Evolutionary conservation across 2,329 filamentous ascomycete genomes (phyloP).

Genomic region (Clathrospora elynae): DNA sequence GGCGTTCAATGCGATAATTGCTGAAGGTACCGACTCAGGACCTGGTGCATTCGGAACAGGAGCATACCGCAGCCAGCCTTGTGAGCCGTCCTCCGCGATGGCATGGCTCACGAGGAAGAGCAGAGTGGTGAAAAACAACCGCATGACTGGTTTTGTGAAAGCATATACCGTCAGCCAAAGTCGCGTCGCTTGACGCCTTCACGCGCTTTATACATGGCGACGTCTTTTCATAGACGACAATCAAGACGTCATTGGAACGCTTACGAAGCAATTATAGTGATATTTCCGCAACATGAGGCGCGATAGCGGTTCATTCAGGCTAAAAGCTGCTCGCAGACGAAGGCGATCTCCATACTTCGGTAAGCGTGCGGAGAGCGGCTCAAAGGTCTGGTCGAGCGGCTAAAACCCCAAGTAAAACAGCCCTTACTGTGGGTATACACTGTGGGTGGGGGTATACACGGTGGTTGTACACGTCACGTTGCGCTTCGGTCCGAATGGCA

Average conservation of each 20-base stretch:
- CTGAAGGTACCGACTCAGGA: slow-evolving; percentile 54
- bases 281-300: not conserved
- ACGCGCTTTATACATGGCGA: slow-evolving; percentile 10
- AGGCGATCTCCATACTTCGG: not conserved
- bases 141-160: slow-evolving; percentile 7
- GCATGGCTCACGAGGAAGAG: slow-evolving; percentile 1
- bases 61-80: slow-evolving; percentile 70
- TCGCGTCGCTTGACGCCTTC: not conserved
- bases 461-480: too few relatives aligned
- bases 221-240: not conserved
- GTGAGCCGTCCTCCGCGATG: slow-evolving; percentile 63
- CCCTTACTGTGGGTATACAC: too few relatives aligned
- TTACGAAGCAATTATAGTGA: slow-evolving; percentile 4
- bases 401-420: too few relatives aligned
- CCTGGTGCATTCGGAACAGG: slow-evolving; percentile 51
- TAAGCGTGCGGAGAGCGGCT: slow-evolving; percentile 11
- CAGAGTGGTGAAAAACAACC: slow-evolving; percentile 7
- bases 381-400: too few relatives aligned
- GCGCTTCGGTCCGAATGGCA: too few relatives aligned
- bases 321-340: slow-evolving; percentile 5
- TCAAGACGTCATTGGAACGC: slow-evolving; percentile 6
- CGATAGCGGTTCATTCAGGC: slow-evolving; percentile 16
- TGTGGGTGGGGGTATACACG: too few relatives aligned
- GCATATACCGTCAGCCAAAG: not conserved
- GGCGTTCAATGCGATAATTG: slow-evolving; percentile 60